phyloP scores from a whole-genome alignment of 179 eudicot genomes.

The Beta macrorhiza region DNA sequence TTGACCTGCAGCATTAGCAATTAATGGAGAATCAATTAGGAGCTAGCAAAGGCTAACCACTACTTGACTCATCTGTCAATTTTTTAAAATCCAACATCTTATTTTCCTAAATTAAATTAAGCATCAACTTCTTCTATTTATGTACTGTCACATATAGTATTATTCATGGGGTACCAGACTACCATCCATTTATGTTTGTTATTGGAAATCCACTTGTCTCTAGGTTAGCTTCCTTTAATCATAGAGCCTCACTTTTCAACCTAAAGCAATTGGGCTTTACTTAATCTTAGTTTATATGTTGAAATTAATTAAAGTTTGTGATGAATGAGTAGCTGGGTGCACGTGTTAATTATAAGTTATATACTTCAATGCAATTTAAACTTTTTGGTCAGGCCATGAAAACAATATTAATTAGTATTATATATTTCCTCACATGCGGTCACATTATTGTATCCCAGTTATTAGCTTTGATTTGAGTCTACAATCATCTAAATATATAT shows the following conservation, averaged over 20 bases:
- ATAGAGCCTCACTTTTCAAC: constrained; percentile 23
- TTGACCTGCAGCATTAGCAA: constrained; percentile 2
- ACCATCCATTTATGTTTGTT: neutral
- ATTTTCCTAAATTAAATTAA: neutral
- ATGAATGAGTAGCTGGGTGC: constrained; percentile 15
- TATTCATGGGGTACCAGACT: too few relatives aligned
- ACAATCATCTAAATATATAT: neutral
- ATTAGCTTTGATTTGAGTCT: neutral
- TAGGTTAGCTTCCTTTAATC: constrained; percentile 19
- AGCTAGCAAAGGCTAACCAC: constrained; percentile 17
- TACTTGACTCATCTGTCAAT: constrained; percentile 5
- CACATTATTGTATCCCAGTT: constrained; percentile 30
- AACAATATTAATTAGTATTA: too few relatives aligned
- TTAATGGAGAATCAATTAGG: constrained; percentile 1
- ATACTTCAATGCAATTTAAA: neutral
- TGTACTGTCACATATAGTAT: neutral
- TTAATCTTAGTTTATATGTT: neutral
- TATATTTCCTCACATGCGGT: constrained; percentile 19
- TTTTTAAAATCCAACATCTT: neutral
- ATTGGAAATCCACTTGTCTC: constrained; percentile 19
- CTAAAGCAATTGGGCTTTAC: constrained; percentile 16
- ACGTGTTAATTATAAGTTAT: constrained; percentile 21
- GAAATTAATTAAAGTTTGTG: constrained; percentile 5
- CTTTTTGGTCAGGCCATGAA: neutral
- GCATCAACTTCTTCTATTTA: neutral